These are phyloP conservation scores for Wickerhamomyces chambardii DNA, from an alignment of 805 yeast genomes.

Conservation along the genomic window DNA sequence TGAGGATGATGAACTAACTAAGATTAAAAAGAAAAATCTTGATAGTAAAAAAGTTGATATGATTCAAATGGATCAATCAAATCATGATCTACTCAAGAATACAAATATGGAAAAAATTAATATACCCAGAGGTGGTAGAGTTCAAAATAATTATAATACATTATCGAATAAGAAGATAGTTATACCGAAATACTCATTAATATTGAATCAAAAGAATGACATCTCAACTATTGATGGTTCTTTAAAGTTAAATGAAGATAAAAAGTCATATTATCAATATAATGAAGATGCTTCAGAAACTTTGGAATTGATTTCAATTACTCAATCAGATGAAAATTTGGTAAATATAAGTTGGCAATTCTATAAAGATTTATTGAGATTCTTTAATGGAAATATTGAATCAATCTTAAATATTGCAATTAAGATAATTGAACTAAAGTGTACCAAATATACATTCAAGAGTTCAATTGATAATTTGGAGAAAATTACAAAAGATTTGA, in stretches of 20 bases:
- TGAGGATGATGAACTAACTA: too few species aligned
- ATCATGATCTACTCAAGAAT: not conserved
- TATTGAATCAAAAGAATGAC: slow-evolving; percentile 2
- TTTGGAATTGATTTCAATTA: slow-evolving; percentile 22
- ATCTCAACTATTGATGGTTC: not conserved
- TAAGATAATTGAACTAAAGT: slow-evolving; percentile 18
- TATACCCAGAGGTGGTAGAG: slow-evolving; percentile 21
- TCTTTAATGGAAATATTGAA: slow-evolving; percentile 34
- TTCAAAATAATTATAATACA: slow-evolving; percentile 14
- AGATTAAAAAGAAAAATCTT: too few species aligned
- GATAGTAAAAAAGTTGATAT: too few species aligned
- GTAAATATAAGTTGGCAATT: slow-evolving; percentile 28
- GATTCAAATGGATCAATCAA: slow-evolving; percentile 3
- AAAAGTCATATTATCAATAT: slow-evolving; percentile 8
- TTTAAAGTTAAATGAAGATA: not conserved
- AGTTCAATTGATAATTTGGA: not conserved
- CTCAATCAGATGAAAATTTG: slow-evolving; percentile 25
- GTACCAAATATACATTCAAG: not conserved
- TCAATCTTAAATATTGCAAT: slow-evolving; percentile 28
- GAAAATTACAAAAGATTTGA: not conserved
- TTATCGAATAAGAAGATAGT: slow-evolving; percentile 5
- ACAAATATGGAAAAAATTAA: not conserved
- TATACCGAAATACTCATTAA: slow-evolving; percentile 5
- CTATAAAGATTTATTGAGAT: slow-evolving; percentile 26
- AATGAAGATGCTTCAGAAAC: slow-evolving; percentile 18